These are phyloP conservation scores for Blastobotrys muscicola DNA, from an alignment of 805 yeast genomes.

Conservation along the genomic window DNA sequence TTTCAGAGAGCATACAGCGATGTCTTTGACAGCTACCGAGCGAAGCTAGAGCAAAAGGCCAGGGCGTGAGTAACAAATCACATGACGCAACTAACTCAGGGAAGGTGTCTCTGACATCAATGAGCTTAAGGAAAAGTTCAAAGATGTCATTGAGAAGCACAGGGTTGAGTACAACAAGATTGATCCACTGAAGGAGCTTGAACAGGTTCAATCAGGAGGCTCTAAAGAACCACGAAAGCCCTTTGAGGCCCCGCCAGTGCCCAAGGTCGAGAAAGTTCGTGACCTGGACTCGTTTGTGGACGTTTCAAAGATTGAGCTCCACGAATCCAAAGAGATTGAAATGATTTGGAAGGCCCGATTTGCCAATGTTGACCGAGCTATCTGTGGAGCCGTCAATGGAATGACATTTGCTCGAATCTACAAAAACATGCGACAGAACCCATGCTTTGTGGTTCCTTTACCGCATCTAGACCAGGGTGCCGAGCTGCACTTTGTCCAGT, in stretches of 20 bases:
- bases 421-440: slow-evolving; percentile 59
- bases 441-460: slow-evolving; percentile 81
- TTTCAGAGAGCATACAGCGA: slow-evolving; percentile 13
- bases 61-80: slow-evolving; percentile 14
- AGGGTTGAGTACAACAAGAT: slow-evolving; percentile 49
- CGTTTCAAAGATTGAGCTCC: slow-evolving; percentile 48
- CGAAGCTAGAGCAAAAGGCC: slow-evolving; percentile 34
- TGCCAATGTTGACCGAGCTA: slow-evolving; percentile 43
- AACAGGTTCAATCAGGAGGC: slow-evolving; percentile 20
- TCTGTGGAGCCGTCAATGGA: slow-evolving; percentile 56
- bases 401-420: slow-evolving; percentile 55
- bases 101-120: slow-evolving; percentile 41
- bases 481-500: slow-evolving; percentile 88
- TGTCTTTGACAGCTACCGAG: slow-evolving; percentile 32
- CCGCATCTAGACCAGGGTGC: slow-evolving; percentile 43
- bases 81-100: too few relatives aligned
- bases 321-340: slow-evolving; percentile 58
- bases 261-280: slow-evolving; percentile 40
- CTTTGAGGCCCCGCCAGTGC: slow-evolving; percentile 29
- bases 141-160: slow-evolving; percentile 47
- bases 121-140: slow-evolving; percentile 52
- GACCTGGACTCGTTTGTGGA: slow-evolving; percentile 64
- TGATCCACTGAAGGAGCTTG: slow-evolving; percentile 47
- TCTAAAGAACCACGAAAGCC: slow-evolving; percentile 15
- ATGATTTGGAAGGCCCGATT: slow-evolving; percentile 86